Conservation (phyloP, 192 early-diverging fungal genomes). For the Podila clonocystis region DNA sequence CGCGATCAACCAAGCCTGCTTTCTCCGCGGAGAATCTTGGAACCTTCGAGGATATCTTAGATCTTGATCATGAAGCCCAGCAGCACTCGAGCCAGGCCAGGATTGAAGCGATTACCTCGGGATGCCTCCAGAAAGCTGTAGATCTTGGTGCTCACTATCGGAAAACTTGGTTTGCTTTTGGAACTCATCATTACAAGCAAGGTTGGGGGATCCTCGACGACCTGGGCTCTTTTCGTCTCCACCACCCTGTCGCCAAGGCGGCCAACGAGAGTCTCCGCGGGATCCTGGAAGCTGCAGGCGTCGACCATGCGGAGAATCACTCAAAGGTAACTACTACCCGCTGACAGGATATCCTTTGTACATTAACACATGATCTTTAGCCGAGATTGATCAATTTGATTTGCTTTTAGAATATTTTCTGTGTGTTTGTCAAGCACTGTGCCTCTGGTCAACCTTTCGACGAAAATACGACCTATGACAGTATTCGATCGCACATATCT, state of each 20-base stretch:
- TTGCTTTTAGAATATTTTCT: slow-evolving; percentile 25
- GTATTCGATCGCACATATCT: slow-evolving; percentile 22
- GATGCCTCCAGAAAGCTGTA: slow-evolving; percentile 56
- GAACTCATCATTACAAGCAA: slow-evolving; percentile 63
- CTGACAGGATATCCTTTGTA: too few species aligned
- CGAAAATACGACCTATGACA: slow-evolving; percentile 25
- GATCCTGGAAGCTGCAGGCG: slow-evolving; percentile 15
- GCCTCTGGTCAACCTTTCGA: slow-evolving; percentile 49
- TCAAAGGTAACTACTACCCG: slow-evolving; percentile 34
- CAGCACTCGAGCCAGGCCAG: slow-evolving; percentile 12
- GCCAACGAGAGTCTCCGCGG: slow-evolving; percentile 22
- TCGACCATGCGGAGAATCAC: slow-evolving; percentile 23
- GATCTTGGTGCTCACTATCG: slow-evolving; percentile 35
- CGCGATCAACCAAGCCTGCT: slow-evolving; percentile 34
- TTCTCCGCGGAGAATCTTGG: slow-evolving; percentile 15
- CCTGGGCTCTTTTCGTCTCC: slow-evolving; percentile 41
- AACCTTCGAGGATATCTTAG: slow-evolving; percentile 31
- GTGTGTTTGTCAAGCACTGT: slow-evolving; percentile 49
- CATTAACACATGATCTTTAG: too few species aligned
- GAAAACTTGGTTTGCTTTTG: slow-evolving; percentile 74
- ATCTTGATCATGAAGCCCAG: slow-evolving; percentile 5
- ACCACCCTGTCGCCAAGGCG: slow-evolving; percentile 39
- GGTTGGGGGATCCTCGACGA: slow-evolving; percentile 68
- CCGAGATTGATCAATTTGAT: neutral
- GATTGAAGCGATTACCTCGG: slow-evolving; percentile 27